Percentiles rank a stretch among this genome's conserved stretches.
Evolutionary conservation across 31 red algal species (phyloP).

Genomic region (Odonthalia washingtoniensis): DNA sequence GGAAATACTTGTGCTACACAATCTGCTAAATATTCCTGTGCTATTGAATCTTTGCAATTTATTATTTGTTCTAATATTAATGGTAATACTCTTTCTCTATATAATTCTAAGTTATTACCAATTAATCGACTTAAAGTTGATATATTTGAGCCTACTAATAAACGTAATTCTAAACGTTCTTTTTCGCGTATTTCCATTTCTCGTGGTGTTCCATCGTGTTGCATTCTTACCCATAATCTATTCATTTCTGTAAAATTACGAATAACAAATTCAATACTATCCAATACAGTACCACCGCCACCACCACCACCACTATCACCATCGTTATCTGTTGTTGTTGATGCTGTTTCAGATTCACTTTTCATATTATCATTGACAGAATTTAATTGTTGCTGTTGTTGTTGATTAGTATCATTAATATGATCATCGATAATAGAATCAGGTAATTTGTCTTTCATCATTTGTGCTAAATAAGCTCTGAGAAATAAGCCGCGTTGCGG

Average conservation of each 20-base stretch:
- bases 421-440: too few species aligned
- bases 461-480: constrained; percentile 81
- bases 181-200: constrained; percentile 62
- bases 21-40: constrained; percentile 94
- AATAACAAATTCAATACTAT: constrained; percentile 84
- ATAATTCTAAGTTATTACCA: constrained; percentile 53
- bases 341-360: constrained; percentile 23
- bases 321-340: constrained; percentile 18
- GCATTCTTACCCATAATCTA: constrained; percentile 91
- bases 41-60: constrained; percentile 77
- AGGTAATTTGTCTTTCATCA: constrained; percentile 85
- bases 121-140: constrained; percentile 70
- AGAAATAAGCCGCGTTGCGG: constrained; percentile 89
- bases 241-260: constrained; percentile 96
- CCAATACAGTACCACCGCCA: constrained; percentile 53
- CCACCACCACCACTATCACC: constrained; percentile 18
- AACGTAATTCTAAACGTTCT: constrained; percentile 79
- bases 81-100: constrained; percentile 77
- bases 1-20: constrained; percentile 98
- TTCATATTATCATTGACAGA: too few species aligned
- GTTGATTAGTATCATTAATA: too few species aligned
- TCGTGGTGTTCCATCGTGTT: constrained; percentile 68
- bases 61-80: constrained; percentile 79
- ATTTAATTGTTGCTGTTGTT: too few species aligned
- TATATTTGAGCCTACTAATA: constrained; percentile 90